Conservation (phyloP, 2,329 filamentous ascomycete genomes). For the Verticillium albo-atrum region DNA sequence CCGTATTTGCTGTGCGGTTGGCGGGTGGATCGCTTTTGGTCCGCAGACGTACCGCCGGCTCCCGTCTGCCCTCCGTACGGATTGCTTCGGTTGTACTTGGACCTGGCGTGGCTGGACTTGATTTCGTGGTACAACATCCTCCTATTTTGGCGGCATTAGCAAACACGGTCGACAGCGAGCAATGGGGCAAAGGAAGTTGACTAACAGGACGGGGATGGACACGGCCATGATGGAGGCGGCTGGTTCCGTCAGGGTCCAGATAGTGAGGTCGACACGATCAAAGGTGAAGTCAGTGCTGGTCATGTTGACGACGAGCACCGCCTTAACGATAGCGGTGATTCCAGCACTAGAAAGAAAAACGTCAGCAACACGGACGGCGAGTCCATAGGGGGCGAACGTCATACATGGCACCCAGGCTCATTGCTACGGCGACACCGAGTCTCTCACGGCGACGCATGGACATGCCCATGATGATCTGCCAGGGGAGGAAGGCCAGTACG, state of each 20-base stretch:
- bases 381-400: not conserved
- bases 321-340: conserved; percentile 26
- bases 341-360: conserved; percentile 19
- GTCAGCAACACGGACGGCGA: not conserved
- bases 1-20: conserved; percentile 18
- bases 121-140: conserved; percentile 28
- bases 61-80: conserved; percentile 2
- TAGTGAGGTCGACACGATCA: conserved; percentile 27
- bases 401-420: conserved; percentile 29
- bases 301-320: conserved; percentile 24
- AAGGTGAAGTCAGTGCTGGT: conserved; percentile 26
- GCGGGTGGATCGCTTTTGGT: conserved; percentile 12
- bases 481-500: conserved; percentile 25
- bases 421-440: conserved; percentile 27
- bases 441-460: conserved; percentile 24
- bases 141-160: conserved; percentile 10
- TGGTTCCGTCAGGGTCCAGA: conserved; percentile 29
- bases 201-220: conserved; percentile 27
- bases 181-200: not conserved
- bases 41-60: conserved; percentile 2
- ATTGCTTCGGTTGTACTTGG: conserved; percentile 9
- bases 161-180: not conserved
- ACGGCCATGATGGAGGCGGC: conserved; percentile 31
- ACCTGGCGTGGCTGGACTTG: conserved; percentile 20
- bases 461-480: conserved; percentile 27